phyloP scores from a whole-genome alignment of 2,329 filamentous ascomycete genomes.

The Zymoseptoria tritici region DNA sequence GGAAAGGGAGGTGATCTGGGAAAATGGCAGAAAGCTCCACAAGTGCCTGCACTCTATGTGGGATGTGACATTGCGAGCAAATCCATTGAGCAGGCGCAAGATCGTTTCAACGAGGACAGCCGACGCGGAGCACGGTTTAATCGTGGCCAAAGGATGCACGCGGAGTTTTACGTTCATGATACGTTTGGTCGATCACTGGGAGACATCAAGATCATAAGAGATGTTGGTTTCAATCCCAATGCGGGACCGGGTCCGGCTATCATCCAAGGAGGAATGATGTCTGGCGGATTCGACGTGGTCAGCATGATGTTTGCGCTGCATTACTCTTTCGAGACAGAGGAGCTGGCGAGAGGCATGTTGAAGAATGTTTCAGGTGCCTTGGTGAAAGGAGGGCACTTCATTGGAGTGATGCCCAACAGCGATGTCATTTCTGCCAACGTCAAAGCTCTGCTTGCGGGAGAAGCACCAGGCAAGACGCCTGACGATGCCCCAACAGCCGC shows the following conservation, averaged over 20 bases:
- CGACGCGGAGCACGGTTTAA: slow-evolving; percentile 26
- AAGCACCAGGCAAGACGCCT: slow-evolving; percentile 34
- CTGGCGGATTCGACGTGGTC: slow-evolving; percentile 84
- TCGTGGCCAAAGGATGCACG: slow-evolving; percentile 53
- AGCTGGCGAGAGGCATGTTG: slow-evolving; percentile 85
- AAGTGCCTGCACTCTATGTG: slow-evolving; percentile 85
- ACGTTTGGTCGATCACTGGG: slow-evolving; percentile 82
- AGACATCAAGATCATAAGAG: slow-evolving; percentile 69
- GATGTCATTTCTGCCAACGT: slow-evolving; percentile 78
- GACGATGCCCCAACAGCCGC: slow-evolving; percentile 17
- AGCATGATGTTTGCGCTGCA: slow-evolving; percentile 99
- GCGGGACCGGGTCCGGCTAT: slow-evolving; percentile 51
- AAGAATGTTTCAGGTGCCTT: slow-evolving; percentile 82
- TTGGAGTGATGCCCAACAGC: slow-evolving; percentile 95
- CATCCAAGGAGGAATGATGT: slow-evolving; percentile 59
- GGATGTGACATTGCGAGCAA: slow-evolving; percentile 89
- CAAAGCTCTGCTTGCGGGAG: slow-evolving; percentile 62
- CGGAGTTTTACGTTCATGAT: slow-evolving; percentile 82
- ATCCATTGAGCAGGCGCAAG: slow-evolving; percentile 81
- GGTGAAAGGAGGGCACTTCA: slow-evolving; percentile 89
- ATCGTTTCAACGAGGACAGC: slow-evolving; percentile 57
- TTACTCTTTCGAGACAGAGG: slow-evolving; percentile 91
- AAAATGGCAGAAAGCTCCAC: slow-evolving; percentile 94
- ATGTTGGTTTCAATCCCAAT: slow-evolving; percentile 79
- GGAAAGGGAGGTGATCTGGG: slow-evolving; percentile 92